Evolutionary conservation across 768 basidiomycete genomes (phyloP), one percentile per base, ranked within the genome.

Genomic region (Sarcodon aspratus): DNA sequence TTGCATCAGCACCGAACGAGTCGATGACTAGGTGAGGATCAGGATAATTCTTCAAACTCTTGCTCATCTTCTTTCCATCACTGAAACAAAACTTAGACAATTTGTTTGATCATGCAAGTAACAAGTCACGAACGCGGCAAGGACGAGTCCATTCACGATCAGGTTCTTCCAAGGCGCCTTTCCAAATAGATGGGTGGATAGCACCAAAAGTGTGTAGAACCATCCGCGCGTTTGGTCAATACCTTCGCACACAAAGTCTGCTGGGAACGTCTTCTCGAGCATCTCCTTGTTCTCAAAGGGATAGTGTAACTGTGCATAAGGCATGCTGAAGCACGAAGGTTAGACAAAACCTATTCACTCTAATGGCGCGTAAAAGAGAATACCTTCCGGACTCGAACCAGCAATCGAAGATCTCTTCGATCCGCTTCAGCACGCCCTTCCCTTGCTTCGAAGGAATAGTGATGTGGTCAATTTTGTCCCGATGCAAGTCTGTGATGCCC

Each of bases 331-430:
- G 53, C 21, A 27, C 45, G 45, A 38, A 21, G 18, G 21, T 34
- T 10, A 31, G 31, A 18, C 9, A 11, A 7, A n/a, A 33, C 0
- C 10, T 12, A 9, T 0, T 31, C 1, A 5, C 6, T 3, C 3
- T 11, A 13, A 31, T 37, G 10, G 18, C 21, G 6, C 34, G 12
- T 36, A 10, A 12, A 7, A 44, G 11, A 34, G 57, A 78, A 52
- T 55, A 92, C 92, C 88, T 92, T 69, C 96, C 96, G 4, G 95
- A 98, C 68, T 99, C 96, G 61, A 99, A 99, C 96, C 96, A 99
- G 60, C 96, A 99, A 62, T 99, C 96, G 61, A 99, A 98, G 35
- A 99, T 92, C 64, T 98, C 96, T 51, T 96, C 90, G n/a, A 97
- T 75, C 45, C 96, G 82, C 65, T 76, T 88, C 18, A 99, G 68